phyloP scores from a whole-genome alignment of 1,139 yeast genomes.

The Meyerozyma guilliermondii region DNA sequence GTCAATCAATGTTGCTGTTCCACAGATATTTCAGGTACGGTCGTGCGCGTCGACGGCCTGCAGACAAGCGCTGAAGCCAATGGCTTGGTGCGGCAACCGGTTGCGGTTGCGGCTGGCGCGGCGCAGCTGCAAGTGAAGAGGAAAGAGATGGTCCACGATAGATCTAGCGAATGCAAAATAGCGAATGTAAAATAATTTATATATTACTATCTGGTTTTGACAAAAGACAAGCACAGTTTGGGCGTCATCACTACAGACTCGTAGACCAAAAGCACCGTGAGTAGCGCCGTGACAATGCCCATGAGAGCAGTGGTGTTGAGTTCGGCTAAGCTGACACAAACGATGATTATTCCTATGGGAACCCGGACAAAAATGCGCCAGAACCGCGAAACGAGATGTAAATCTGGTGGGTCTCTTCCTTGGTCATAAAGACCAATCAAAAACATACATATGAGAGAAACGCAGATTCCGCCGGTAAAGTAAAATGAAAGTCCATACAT shows the following conservation, averaged over 20 bases:
- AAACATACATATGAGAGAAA: conserved; percentile 30
- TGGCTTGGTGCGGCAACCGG: not conserved
- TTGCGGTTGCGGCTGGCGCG: not conserved
- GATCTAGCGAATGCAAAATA: no score
- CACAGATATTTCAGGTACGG: conserved; percentile 1
- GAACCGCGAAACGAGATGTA: conserved; percentile 26
- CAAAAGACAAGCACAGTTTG: conserved; percentile 8
- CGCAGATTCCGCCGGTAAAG: conserved; percentile 47
- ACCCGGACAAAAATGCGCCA: conserved; percentile 38
- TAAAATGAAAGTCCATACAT: conserved; percentile 39
- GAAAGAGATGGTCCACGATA: not conserved
- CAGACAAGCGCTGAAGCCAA: not conserved
- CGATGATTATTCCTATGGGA: conserved; percentile 34
- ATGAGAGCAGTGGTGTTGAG: conserved; percentile 36
- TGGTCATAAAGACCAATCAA: conserved; percentile 35
- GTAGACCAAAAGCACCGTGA: conserved; percentile 27
- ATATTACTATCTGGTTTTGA: not conserved
- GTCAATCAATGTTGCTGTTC: not conserved
- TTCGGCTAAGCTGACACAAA: conserved; percentile 43
- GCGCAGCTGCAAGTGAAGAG: not conserved
- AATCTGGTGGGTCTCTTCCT: conserved; percentile 28
- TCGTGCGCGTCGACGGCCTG: conserved; percentile 1
- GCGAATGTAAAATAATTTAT: not conserved
- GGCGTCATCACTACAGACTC: conserved; percentile 32
- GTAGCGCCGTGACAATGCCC: conserved; percentile 36